Evolutionary conservation across 2,329 filamentous ascomycete species (phyloP).

Genomic region (Knufia fluminis): DNA sequence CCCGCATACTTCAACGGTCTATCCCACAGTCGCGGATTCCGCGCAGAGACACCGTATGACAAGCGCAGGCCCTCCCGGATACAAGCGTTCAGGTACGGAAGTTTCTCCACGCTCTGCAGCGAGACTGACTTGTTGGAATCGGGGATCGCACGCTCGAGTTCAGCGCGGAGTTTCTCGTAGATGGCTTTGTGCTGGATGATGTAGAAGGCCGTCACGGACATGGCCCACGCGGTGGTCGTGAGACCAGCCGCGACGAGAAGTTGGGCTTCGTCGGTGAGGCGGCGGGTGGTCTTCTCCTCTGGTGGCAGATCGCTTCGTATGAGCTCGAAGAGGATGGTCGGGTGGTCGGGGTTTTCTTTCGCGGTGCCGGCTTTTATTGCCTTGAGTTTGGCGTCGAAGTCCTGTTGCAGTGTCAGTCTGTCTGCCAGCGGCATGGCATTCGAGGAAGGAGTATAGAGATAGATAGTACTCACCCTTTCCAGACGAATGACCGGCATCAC

Average conservation of each 20-base stretch:
- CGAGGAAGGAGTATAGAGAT: background rate
- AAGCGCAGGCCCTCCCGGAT: constrained; percentile 30
- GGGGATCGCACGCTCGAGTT: constrained; percentile 24
- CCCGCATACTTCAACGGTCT: constrained; percentile 26
- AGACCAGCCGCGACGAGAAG: constrained; percentile 26
- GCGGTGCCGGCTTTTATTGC: constrained; percentile 7
- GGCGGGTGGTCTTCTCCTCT: constrained; percentile 27
- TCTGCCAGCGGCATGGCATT: background rate
- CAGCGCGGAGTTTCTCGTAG: constrained; percentile 22
- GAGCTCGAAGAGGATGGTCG: constrained; percentile 26
- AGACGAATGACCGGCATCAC: background rate
- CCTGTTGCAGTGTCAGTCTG: background rate
- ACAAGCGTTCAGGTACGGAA: constrained; percentile 27
- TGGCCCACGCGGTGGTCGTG: constrained; percentile 27
- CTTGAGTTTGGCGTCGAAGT: constrained; percentile 6
- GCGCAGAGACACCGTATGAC: constrained; percentile 26
- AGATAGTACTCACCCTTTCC: background rate
- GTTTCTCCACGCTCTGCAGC: constrained; percentile 21
- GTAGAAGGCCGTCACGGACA: constrained; percentile 26
- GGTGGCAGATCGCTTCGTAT: constrained; percentile 25
- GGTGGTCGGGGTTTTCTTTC: constrained; percentile 9
- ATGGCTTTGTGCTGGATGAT: constrained; percentile 19
- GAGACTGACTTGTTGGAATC: constrained; percentile 11
- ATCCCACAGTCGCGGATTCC: constrained; percentile 27
- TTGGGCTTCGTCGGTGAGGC: constrained; percentile 27